Conservation (phyloP, 495 filamentous ascomycete genomes). For the Penicilliopsis zonata region DNA sequence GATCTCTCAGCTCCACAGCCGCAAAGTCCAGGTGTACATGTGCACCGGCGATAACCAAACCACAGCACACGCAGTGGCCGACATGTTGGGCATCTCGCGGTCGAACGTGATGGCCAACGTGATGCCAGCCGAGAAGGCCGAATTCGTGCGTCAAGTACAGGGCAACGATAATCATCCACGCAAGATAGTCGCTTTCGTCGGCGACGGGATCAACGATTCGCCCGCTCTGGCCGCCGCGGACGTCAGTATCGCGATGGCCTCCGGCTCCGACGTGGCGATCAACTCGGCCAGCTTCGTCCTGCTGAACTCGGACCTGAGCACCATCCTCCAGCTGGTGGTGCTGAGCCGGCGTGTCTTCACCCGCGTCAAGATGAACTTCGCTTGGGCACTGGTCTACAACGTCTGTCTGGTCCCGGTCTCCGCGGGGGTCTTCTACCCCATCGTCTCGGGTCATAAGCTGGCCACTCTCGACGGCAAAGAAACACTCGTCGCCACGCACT, state of each 20-base stretch:
- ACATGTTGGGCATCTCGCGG: conserved; percentile 59
- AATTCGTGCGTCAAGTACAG: conserved; percentile 72
- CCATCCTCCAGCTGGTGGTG: conserved; percentile 60
- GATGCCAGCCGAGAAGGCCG: conserved; percentile 74
- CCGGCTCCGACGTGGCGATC: conserved; percentile 77
- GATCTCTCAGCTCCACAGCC: conserved; percentile 53
- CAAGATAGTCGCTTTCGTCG: conserved; percentile 50
- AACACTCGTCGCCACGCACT: conserved; percentile 21
- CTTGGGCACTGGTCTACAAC: conserved; percentile 85
- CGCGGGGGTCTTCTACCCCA: conserved; percentile 68
- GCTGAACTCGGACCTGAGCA: conserved; percentile 56
- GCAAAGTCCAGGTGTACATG: conserved; percentile 70
- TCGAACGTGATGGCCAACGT: conserved; percentile 79
- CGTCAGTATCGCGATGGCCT: conserved; percentile 74
- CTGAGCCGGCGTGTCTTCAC: conserved; percentile 62
- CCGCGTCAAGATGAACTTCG: conserved; percentile 77
- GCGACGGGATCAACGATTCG: conserved; percentile 84
- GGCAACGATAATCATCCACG: conserved; percentile 2
- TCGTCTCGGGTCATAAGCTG: conserved; percentile 39
- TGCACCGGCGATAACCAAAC: conserved; percentile 66
- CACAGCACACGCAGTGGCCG: conserved; percentile 54
- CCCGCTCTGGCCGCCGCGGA: conserved; percentile 71
- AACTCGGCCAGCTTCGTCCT: conserved; percentile 74
- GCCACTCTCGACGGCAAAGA: conserved; percentile 12
- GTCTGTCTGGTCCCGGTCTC: conserved; percentile 67